Base-by-base conservation (phyloP, 345 rosid species). In the Luvunga scandens region DNA sequence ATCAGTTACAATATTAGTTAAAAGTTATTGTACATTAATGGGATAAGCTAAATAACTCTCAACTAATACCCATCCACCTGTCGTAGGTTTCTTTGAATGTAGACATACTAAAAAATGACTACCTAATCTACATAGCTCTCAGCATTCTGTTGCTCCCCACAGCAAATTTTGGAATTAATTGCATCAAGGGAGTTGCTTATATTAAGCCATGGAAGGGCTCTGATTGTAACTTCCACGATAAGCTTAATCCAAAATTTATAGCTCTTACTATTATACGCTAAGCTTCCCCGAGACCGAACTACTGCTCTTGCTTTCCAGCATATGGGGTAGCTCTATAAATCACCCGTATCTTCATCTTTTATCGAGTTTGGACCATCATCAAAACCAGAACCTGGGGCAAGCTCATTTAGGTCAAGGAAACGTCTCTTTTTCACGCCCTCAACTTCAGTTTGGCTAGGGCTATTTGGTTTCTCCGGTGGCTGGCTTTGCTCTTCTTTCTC, bases 311-410 rank as follows among this genome's bases (percentile, higher is more conserved):
- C 82, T 82, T 61, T 66, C 85, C 55, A 78, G 69, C 69, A 80
- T 80, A 71, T 60, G 86, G 77, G 79, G 70, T 72, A 81, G 83
- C 85, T 79, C 86, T 86, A 94, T 82, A 87, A 90, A 82, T 81
- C 81, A 76, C 85, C 91, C 78, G 84, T 80, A 75, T 84, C 91
- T 39, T 88, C 94, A 77, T 90, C 97, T 88, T 94, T 94, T 74
- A 87, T 78, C 60, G 91, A 82, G 82, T 88, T 92, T 69, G 93
- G 95, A 82, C 95, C 91, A 69, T 96, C 98, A 66, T 94, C 99
- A 79, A 93, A 91, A 77, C 97, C 94, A 76, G 98, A 89, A 59
- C 93, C 94, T 3, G 99, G 97, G 30, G 98, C 99, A 71, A 94
- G 92, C 86, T 94, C 95, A 36, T 94, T 94, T 84, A 96, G 80